Percentiles rank a stretch among this genome's conserved stretches.
These are phyloP conservation scores for Talaromyces liani DNA, from an alignment of 495 filamentous ascomycete species.

Conservation along the genomic window DNA sequence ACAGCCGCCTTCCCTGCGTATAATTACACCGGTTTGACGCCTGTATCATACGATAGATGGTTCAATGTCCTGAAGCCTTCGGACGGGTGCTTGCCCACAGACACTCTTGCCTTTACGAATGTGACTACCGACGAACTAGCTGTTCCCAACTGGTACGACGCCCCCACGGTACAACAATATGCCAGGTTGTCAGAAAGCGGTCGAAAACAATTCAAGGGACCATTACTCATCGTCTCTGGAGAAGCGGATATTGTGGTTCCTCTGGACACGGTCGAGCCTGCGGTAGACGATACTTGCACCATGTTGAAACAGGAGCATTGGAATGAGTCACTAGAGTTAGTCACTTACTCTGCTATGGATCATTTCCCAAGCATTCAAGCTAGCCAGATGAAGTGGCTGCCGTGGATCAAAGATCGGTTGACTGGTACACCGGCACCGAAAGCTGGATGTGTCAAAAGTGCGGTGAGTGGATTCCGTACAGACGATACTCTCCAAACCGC, in stretches of 20 bases:
- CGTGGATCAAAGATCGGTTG: conserved; percentile 36
- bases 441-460: conserved; percentile 11
- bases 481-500: not conserved
- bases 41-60: conserved; percentile 10
- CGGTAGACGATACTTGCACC: conserved; percentile 26
- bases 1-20: conserved; percentile 21
- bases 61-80: conserved; percentile 22
- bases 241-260: conserved; percentile 23
- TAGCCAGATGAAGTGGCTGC: conserved; percentile 27
- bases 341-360: conserved; percentile 21
- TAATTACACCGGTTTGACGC: conserved; percentile 9
- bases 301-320: conserved; percentile 10
- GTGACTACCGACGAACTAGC: conserved; percentile 13
- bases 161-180: conserved; percentile 18
- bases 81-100: conserved; percentile 19
- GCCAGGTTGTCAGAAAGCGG: conserved; percentile 20
- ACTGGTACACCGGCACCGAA: conserved; percentile 13
- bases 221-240: conserved; percentile 38
- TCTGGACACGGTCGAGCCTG: conserved; percentile 16
- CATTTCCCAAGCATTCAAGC: conserved; percentile 32
- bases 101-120: conserved; percentile 16
- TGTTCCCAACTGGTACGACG: conserved; percentile 16
- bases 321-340: conserved; percentile 23
- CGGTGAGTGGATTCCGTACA: conserved; percentile 4
- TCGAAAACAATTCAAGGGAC: conserved; percentile 28